Conservation (phyloP, 257 asterid species). For the Penstemon newberryi region DNA sequence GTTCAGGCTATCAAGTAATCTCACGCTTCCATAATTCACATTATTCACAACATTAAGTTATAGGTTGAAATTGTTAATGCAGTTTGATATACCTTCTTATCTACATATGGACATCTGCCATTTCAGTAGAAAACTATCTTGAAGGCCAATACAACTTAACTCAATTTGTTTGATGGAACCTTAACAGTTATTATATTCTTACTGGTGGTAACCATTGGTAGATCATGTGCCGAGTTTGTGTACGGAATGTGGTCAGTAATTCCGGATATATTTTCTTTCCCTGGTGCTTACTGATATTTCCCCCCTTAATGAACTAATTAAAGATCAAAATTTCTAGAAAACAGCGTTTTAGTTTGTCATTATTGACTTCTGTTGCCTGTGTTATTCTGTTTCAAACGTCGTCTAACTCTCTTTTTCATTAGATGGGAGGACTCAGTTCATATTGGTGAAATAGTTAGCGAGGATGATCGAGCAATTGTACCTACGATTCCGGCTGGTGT, state of each 20-base stretch:
- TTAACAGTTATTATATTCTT: not conserved
- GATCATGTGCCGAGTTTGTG: conserved; percentile 1
- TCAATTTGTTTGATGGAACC: conserved; percentile 3
- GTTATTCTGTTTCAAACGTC: not conserved
- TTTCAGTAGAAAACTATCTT: not conserved
- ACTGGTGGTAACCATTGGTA: not conserved
- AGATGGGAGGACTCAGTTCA: conserved; percentile 47
- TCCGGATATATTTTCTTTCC: conserved; percentile 3
- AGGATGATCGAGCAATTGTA: conserved; percentile 63
- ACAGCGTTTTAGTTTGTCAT: conserved; percentile 4
- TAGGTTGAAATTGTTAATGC: not conserved
- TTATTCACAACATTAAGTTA: not conserved
- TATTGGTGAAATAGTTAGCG: conserved; percentile 36
- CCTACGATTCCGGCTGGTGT: conserved; percentile 78
- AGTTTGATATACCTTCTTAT: conserved; percentile 3
- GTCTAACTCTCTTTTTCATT: conserved; percentile 19
- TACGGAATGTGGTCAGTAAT: not conserved
- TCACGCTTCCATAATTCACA: not conserved
- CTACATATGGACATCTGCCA: not conserved
- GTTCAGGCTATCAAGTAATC: not conserved
- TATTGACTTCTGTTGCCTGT: conserved; percentile 2
- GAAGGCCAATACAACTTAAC: not conserved
- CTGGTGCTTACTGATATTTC: conserved; percentile 9
- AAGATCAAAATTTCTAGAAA: not conserved
- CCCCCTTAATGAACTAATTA: not conserved